Conservation (phyloP, 176 grass and related monocot genomes). For the Avena atlantica region DNA sequence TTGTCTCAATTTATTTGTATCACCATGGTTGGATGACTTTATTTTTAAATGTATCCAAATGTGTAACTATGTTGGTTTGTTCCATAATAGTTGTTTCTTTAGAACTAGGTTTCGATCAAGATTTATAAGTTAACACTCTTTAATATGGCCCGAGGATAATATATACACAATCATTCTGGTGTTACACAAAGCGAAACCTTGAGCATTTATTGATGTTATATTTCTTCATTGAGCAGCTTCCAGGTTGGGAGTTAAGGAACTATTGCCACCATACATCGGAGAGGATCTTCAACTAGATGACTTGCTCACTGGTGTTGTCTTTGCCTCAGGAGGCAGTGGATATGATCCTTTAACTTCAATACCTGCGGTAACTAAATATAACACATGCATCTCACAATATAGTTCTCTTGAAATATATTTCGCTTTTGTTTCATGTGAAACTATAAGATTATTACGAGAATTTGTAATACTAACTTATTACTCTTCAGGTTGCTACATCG, state of each 20-base stretch:
- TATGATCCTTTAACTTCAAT: constrained; percentile 55
- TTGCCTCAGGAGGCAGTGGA: constrained; percentile 57
- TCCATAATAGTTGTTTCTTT: neutral
- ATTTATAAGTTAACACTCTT: too few relatives aligned
- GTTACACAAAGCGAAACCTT: neutral
- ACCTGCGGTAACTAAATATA: constrained; percentile 25
- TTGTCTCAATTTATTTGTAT: neutral
- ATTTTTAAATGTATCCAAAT: neutral
- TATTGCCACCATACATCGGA: constrained; percentile 40
- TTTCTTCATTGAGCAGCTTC: constrained; percentile 32
- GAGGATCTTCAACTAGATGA: constrained; percentile 37
- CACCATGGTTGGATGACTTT: neutral
- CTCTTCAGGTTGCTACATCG: constrained; percentile 40
- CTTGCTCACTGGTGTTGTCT: constrained; percentile 56
- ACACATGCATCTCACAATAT: neutral
- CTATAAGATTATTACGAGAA: neutral
- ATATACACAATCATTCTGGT: neutral
- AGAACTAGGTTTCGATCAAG: neutral
- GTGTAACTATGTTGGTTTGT: neutral
- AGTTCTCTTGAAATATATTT: neutral
- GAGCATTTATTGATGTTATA: neutral
- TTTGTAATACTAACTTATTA: constrained; percentile 1
- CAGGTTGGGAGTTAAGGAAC: constrained; percentile 48
- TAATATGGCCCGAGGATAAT: neutral
- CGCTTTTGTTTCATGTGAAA: neutral